Evolutionary conservation across 768 basidiomycete species (phyloP), one percentile per base, ranked within the genome.

Genomic region (Agrocybe praecox): DNA sequence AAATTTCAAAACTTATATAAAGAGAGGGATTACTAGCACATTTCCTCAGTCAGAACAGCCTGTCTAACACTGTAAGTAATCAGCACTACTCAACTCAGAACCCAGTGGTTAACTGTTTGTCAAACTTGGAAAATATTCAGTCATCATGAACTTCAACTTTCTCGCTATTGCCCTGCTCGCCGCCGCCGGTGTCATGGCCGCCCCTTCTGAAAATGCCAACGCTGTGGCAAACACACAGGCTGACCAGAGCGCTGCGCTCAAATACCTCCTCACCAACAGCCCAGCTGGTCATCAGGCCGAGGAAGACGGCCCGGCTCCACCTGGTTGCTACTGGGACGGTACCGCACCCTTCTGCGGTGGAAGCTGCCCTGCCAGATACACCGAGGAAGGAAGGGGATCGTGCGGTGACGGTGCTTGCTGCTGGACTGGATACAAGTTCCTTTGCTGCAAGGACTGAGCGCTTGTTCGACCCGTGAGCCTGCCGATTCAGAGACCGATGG

Each of bases 251-350:
- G 32, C 24, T 26, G 47, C 55, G 2, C 48, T 56, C 55, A 45
- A 50, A 8, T 56, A 50, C 23, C 18, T 56, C 12, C 24, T 56
- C 23, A 21, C 47, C 36, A 50, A 50, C 55, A 49, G 24, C 21
- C 53, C 53, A 6, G 53, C 53, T 12, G 49, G 49, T 1, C 48
- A 56, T 17, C 48, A 49, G 48, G 48, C 18, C 10, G 19, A 26
- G 2, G 55, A 46, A 26, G 47, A 29, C 23, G 55, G 55, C 15
- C 43, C 40, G 1, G 55, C 55, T 9, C 40, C 55, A 22, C 18
- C 48, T 9, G 42, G 48, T 36, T 56, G 55, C 55, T 56, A 56
- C 42, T 56, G 55, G 55, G 55, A 56, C 24, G 48, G 55, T 19
- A 49, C 55, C 2, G 48, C 55, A 6, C 55, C 55, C 8, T 56